phyloP scores from a whole-genome alignment of 768 basidiomycete species.

The Phaeotremella fagi region DNA sequence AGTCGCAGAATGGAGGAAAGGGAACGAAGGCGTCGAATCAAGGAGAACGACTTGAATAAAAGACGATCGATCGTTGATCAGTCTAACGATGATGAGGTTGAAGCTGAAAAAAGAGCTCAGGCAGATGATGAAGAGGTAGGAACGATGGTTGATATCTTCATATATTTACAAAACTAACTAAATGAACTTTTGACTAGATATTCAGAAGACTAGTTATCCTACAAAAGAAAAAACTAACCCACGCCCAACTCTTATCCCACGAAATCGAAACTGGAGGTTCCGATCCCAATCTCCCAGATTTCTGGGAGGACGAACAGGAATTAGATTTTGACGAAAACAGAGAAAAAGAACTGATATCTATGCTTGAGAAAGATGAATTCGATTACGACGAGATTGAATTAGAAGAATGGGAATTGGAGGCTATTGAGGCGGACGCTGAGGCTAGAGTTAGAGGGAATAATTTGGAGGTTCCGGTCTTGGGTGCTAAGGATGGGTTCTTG shows the following conservation, averaged over 20 bases:
- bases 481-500: too few species aligned
- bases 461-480: constrained; percentile 17
- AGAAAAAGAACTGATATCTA: not conserved
- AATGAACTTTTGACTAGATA: too few species aligned
- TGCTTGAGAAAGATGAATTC: not conserved
- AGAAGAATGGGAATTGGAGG: constrained; percentile 30
- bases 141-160: not conserved
- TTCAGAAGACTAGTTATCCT: constrained; percentile 34
- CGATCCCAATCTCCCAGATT: constrained; percentile 26
- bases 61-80: constrained; percentile 10
- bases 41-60: constrained; percentile 22
- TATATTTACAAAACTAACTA: too few species aligned
- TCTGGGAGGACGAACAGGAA: constrained; percentile 31
- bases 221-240: constrained; percentile 22
- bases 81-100: constrained; percentile 29
- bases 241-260: constrained; percentile 20
- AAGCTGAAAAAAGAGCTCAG: constrained; percentile 32
- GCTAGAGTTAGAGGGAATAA: too few species aligned
- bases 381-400: constrained; percentile 18
- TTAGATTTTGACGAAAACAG: constrained; percentile 4
- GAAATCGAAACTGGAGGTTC: constrained; percentile 33
- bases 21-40: constrained; percentile 17
- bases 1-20: constrained; percentile 25
- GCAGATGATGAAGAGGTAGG: constrained; percentile 43
- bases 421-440: constrained; percentile 24